Evolutionary conservation across 2,329 filamentous ascomycete genomes (phyloP).

Genomic region (Orbilia blumenaviensis): DNA sequence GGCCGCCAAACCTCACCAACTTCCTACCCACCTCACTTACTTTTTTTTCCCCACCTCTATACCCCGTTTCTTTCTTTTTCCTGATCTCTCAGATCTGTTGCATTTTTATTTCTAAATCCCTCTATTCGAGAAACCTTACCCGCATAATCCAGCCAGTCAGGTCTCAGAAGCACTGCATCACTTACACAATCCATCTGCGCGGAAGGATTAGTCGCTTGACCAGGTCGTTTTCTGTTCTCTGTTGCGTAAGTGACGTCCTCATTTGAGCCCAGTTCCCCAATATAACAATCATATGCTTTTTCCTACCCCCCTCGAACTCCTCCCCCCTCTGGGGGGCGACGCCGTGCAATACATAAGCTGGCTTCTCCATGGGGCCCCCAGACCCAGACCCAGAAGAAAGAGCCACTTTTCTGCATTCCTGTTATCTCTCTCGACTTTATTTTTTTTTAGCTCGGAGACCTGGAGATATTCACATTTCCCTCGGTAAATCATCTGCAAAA

Average conservation of each 20-base stretch:
- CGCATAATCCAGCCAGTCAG: conserved; percentile 10
- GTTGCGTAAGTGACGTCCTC: conserved; percentile 52
- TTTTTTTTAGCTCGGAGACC: conserved; percentile 42
- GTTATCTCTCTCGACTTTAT: conserved; percentile 26
- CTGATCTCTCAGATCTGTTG: conserved; percentile 17
- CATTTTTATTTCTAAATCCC: conserved; percentile 28
- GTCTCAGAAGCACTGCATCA: conserved; percentile 44
- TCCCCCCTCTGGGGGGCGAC: conserved; percentile 15
- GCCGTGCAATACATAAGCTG: conserved; percentile 39
- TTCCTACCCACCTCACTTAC: conserved; percentile 14
- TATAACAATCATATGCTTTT: conserved; percentile 47
- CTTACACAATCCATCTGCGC: conserved; percentile 35
- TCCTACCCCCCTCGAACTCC: conserved; percentile 7
- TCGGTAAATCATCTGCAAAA: conserved; percentile 53
- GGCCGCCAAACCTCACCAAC: not conserved
- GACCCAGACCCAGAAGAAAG: not conserved
- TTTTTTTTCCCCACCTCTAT: conserved; percentile 42
- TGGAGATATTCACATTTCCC: conserved; percentile 48
- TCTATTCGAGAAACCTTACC: conserved; percentile 25
- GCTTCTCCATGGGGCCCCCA: conserved; percentile 40
- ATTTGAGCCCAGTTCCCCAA: conserved; percentile 21
- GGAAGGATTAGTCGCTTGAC: conserved; percentile 52
- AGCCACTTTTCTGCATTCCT: conserved; percentile 21
- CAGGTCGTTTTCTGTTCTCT: conserved; percentile 36
- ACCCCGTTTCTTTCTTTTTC: conserved; percentile 43